Evolutionary conservation across 2,329 filamentous ascomycete species (phyloP).

Genomic region (Didymella glomerata): DNA sequence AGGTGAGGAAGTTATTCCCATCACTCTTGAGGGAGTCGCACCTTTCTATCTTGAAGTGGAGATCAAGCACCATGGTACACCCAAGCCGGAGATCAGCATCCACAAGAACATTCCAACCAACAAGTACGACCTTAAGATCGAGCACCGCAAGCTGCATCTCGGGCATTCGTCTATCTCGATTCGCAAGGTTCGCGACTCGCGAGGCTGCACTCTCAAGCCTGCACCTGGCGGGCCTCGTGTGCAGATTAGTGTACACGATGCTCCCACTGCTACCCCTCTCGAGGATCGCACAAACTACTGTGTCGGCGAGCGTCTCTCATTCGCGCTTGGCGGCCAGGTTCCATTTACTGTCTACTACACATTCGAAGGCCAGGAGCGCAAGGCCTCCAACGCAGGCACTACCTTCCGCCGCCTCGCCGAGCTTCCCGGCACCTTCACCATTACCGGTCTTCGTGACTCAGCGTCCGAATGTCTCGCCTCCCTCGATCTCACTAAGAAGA

Average conservation of each 20-base stretch:
- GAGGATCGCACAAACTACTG: slow-evolving; percentile 90
- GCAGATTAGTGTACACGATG: slow-evolving; percentile 90
- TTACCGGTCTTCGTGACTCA: slow-evolving; percentile 86
- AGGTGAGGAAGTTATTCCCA: slow-evolving; percentile 85
- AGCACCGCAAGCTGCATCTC: slow-evolving; percentile 81
- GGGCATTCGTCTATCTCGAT: slow-evolving; percentile 91
- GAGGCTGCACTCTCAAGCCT: slow-evolving; percentile 83
- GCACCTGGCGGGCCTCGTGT: slow-evolving; percentile 74
- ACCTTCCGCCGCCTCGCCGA: slow-evolving; percentile 94
- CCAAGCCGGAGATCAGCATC: slow-evolving; percentile 79
- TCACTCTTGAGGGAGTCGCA: slow-evolving; percentile 80
- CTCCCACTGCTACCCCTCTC: slow-evolving; percentile 86
- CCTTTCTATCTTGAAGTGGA: slow-evolving; percentile 93
- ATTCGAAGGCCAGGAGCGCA: slow-evolving; percentile 80
- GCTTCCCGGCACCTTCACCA: slow-evolving; percentile 84
- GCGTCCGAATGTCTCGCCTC: slow-evolving; percentile 86
- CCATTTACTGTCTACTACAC: slow-evolving; percentile 94
- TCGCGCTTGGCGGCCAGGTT: slow-evolving; percentile 86
- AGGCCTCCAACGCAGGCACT: slow-evolving; percentile 79
- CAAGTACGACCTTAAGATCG: slow-evolving; percentile 81
- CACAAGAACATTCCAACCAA: slow-evolving; percentile 80
- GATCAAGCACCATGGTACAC: slow-evolving; percentile 87
- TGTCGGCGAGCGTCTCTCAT: slow-evolving; percentile 92
- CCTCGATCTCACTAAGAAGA: slow-evolving; percentile 79
- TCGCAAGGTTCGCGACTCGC: slow-evolving; percentile 85